Evolutionary conservation across 2,329 filamentous ascomycete genomes (phyloP), one percentile per base, ranked within the genome.

Genomic region (Curvularia hawaiiensis): DNA sequence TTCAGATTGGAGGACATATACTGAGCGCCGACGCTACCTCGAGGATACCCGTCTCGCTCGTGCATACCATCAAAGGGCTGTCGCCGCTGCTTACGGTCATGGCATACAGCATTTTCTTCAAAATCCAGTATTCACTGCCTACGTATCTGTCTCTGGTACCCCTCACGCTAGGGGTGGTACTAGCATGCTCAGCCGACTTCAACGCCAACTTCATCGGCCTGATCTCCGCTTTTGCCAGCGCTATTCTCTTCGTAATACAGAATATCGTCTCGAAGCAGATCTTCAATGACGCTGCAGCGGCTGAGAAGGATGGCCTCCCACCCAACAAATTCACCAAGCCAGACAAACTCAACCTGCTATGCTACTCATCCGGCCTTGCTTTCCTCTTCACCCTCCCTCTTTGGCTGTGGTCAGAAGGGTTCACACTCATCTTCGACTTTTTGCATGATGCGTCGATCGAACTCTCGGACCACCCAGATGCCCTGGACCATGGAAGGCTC

Each of bases 181-280:
- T 99, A 64, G 95, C 95, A 10, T 99, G 95, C 77, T 97, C 94
- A 1, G 91, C 93, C 12, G 92, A 92, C 71, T 93, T 96, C 67
- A 89, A 87, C 22, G 94, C 91, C 30, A 93, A 99, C 72, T 85
- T 97, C 61, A 84, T 95, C 50, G 95, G 95, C n/a, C 90, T 99
- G 18, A 70, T 94, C 11, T 94, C 93, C 70, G 93, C 95, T 3
- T 88, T 99, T 38, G 81, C 91, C 33, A 93, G 92, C n/a, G 92
- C 95, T 8, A 81, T 98, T 54, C 90, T 98, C 63, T 99, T 99
- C 72, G 95, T 99, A 35, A 95, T 92, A 0, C 95, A 99, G 74
- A 99, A 99, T 73, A 99, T 99, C 56, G 96, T 97, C 65, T 98
- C 94, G 20, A 99, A 99, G 78, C 91, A 92, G 64, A 87, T 99